Evolutionary conservation across 305 asterid species (phyloP), one percentile per base, ranked within the genome.

Genomic region (Euphrasia arctica): DNA sequence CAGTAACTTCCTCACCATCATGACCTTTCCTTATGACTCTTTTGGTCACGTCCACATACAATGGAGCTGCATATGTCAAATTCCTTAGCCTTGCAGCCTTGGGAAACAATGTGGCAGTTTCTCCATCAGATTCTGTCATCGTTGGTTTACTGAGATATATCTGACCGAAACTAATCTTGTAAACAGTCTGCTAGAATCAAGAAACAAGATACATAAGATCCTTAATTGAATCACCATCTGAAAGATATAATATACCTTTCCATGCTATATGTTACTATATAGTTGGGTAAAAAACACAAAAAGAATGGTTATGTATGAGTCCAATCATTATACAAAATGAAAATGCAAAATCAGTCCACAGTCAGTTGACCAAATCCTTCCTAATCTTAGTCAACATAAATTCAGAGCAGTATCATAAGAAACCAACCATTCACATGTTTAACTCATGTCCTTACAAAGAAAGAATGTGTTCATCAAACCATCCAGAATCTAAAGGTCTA

Each of bases 101-200:
- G n/a, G 99, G 99, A 79, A 88, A 94, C 85, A 94, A 77, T 6
- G 99, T 94, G 25, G 95, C 95, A 48, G 97, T 94, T 77, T 94
- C 99, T 73, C 99, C 99, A 75, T 94, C 97, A 25, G 99, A 94
- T 71, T 94, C 99, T 18, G 99, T 94, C 99, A 94, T 91, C 99
- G 91, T 94, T 8, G 99, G 99, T 73, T 94, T 94, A 77, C 99
- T 94, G 68, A 94, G 84, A 62, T 94, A 94, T 69, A 94, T 94
- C 79, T 94, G 99, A 52, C 99, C 96, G 49, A 91, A 94, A 68
- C 83, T 78, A 50, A 94, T 94, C 83, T 86, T 94, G 75, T 88
- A 90, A 10, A 86, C 80, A 31, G 96, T 94, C 98, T 94, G 92
- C 79, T 74, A 62, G 47, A 68, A 72, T 70, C 63, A 49, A 13